These are phyloP conservation scores for Yamadazyma buinensis DNA, from an alignment of 1,139 yeast genomes.

Conservation along the genomic window DNA sequence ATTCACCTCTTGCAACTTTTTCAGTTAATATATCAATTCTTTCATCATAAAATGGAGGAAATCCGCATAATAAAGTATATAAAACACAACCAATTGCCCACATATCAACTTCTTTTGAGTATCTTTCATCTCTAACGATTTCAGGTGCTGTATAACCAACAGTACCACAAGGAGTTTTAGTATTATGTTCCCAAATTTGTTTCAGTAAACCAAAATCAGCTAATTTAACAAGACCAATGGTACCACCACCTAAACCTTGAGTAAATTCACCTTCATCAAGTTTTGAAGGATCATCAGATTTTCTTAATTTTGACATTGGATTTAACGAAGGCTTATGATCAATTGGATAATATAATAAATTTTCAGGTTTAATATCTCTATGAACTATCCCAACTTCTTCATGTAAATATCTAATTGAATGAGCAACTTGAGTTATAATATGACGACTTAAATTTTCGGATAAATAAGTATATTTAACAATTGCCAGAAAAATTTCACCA, in stretches of 20 bases:
- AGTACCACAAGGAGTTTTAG: constrained; percentile 63
- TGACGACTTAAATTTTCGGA: constrained; percentile 54
- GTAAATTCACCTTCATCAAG: constrained; percentile 51
- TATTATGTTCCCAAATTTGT: constrained; percentile 54
- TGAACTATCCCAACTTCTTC: constrained; percentile 57
- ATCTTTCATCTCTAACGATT: constrained; percentile 54
- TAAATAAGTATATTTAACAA: constrained; percentile 53
- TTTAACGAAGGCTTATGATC: constrained; percentile 42
- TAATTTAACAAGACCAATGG: constrained; percentile 48
- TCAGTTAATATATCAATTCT: constrained; percentile 53
- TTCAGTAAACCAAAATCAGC: constrained; percentile 60
- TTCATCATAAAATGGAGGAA: constrained; percentile 61
- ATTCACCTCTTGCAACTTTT: constrained; percentile 58
- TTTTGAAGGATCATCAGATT: constrained; percentile 47
- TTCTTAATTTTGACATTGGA: constrained; percentile 37
- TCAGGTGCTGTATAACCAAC: constrained; percentile 65
- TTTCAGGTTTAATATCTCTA: constrained; percentile 57
- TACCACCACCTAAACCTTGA: constrained; percentile 48
- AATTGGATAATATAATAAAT: constrained; percentile 58
- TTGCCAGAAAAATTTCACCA: constrained; percentile 56
- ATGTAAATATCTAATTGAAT: constrained; percentile 47
- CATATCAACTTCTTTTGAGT: constrained; percentile 60
- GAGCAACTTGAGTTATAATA: constrained; percentile 48
- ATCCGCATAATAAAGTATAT: constrained; percentile 58
- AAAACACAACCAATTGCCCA: constrained; percentile 65